Base-by-base conservation (phyloP, 1,139 yeast genomes). In the Zygosaccharomyces sapae region DNA sequence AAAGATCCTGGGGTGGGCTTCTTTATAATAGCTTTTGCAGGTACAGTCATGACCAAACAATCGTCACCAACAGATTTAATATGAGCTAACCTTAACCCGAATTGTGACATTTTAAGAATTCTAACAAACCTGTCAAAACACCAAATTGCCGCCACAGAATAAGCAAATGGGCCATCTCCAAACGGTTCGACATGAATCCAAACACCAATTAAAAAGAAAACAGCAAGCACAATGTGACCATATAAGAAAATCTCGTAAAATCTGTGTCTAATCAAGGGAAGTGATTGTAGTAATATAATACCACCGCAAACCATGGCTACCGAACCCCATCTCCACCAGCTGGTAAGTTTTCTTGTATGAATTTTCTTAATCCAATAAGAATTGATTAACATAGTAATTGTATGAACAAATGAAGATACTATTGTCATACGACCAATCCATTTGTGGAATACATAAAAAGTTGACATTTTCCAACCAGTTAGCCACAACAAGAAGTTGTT, bases 391-490 rank as follows among this genome's bases (percentile, higher is more conserved):
- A 49, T 44, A 44, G 51, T 48, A 16, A 55, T 47, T 68, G 79
- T 25, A 64, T 52, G 51, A 10, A 51, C 49, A 33, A 54, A 44
- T 3, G 49, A 48, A 7, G 52, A 47, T 18, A 54, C 31, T 8
- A 56, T 47, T 16, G 52, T 40, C 24, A 46, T 49, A 64, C 92
- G 74, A 1, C 82, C 79, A 5, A 79, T 59, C 83, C 86, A 81
- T 57, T 82, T 79, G 66, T 86, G 94, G 61, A 79, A 74, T 19
- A 76, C 70, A 48, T 81, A 70, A 61, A 83, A 83, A 39, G 86
- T 74, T 2, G 81, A 70, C 55, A 75, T 76, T 19, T 77, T 71
- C 83, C 88, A 81, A 38, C 88, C 86, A 3, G 88, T 80, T 37
- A 80, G 42, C 72, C 76, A 76, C 53, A 79, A 76, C 57, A 84